Percentiles rank a stretch among this genome's conserved stretches.
Conservation (phyloP, 352 stramenopile species). For the Pythium folliculosum region DNA sequence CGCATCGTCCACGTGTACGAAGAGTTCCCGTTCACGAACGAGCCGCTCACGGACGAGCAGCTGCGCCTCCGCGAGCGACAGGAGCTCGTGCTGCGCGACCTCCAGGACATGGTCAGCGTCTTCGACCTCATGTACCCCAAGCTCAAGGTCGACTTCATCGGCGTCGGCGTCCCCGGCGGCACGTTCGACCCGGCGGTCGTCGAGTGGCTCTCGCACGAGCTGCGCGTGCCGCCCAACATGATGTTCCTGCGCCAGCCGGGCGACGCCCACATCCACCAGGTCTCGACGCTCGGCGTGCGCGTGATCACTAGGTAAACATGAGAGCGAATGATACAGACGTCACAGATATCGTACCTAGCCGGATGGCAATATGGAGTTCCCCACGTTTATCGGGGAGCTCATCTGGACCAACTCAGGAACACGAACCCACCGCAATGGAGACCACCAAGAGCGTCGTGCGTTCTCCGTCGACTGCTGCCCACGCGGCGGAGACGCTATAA, state of each 20-base stretch:
- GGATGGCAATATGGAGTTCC: background rate
- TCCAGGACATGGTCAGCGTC: conserved; percentile 73
- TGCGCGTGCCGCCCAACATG: conserved; percentile 87
- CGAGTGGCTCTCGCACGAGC: conserved; percentile 78
- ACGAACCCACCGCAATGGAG: conserved; percentile 40
- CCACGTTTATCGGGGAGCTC: too few species aligned
- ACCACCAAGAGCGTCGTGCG: conserved; percentile 61
- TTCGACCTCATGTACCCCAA: conserved; percentile 93
- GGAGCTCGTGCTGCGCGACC: conserved; percentile 52
- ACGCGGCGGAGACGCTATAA: too few species aligned
- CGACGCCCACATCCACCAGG: conserved; percentile 88
- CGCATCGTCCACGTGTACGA: conserved; percentile 87
- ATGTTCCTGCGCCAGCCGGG: conserved; percentile 94
- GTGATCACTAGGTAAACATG: conserved; percentile 79
- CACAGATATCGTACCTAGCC: conserved; percentile 27
- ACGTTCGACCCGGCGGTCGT: conserved; percentile 82
- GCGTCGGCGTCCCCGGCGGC: conserved; percentile 53
- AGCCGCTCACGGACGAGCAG: conserved; percentile 45
- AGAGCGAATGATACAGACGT: background rate
- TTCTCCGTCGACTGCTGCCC: conserved; percentile 2
- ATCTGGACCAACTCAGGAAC: conserved; percentile 1
- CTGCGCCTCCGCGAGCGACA: conserved; percentile 34
- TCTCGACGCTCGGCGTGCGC: conserved; percentile 82
- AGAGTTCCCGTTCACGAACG: conserved; percentile 27
- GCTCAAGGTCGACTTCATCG: conserved; percentile 89